phyloP scores from a whole-genome alignment of 371 early-diverging fungal species.

The Dinochytrium kinnereticum region DNA sequence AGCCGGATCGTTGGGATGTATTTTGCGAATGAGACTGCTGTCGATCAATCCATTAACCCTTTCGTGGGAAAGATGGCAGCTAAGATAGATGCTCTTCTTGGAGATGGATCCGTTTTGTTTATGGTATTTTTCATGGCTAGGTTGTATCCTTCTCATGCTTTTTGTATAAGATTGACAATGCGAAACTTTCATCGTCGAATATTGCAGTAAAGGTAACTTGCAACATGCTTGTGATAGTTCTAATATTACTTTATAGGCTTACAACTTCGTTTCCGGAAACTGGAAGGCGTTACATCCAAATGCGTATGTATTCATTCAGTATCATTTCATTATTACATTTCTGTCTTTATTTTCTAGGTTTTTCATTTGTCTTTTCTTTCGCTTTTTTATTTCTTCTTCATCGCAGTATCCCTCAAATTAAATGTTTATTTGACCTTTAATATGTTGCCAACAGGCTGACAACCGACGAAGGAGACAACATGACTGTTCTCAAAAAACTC shows the following conservation, averaged over 20 bases:
- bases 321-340: neutral
- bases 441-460: no score
- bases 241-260: neutral
- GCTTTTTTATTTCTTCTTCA: no score
- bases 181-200: constrained; percentile 1
- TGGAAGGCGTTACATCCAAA: constrained; percentile 27
- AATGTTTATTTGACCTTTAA: no score
- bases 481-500: neutral
- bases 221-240: neutral
- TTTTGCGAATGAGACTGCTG: constrained; percentile 59
- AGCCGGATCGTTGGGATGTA: constrained; percentile 67
- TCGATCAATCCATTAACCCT: constrained; percentile 55
- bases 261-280: neutral
- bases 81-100: constrained; percentile 48
- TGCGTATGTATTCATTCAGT: constrained; percentile 3
- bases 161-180: constrained; percentile 20
- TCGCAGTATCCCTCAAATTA: no score
- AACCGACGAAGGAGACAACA: neutral
- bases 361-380: neutral
- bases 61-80: constrained; percentile 60
- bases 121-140: constrained; percentile 21
- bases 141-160: neutral
- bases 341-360: neutral
- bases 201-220: constrained; percentile 19
- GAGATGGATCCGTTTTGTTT: constrained; percentile 33